These are phyloP conservation scores for Umbelopsis vinacea DNA, from an alignment of 192 early-diverging fungal genomes.

Conservation along the genomic window DNA sequence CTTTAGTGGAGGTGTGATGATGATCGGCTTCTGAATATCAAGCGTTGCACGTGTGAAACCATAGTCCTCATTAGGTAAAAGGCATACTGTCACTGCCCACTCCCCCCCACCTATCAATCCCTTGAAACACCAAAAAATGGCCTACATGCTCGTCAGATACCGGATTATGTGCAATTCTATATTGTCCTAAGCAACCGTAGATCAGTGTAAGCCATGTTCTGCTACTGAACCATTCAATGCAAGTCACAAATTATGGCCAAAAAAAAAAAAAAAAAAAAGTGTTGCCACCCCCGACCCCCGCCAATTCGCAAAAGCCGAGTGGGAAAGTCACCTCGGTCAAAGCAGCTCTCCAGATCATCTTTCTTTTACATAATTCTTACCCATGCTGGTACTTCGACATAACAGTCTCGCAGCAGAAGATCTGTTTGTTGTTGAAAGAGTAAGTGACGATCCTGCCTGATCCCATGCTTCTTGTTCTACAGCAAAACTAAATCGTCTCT, in stretches of 20 bases:
- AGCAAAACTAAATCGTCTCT: not conserved
- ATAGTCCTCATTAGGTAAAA: not conserved
- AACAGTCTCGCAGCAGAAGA: conserved; percentile 58
- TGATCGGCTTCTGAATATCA: not conserved
- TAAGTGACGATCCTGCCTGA: conserved; percentile 32
- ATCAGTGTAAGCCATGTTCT: not conserved
- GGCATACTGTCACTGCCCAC: not conserved
- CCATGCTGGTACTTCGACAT: conserved; percentile 53
- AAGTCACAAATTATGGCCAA: not conserved
- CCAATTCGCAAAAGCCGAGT: not conserved
- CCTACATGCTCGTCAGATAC: not conserved
- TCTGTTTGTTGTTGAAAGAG: conserved; percentile 60
- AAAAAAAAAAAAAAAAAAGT: not conserved
- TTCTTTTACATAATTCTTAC: not conserved
- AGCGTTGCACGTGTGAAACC: not conserved
- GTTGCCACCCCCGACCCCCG: not conserved
- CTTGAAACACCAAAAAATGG: not conserved
- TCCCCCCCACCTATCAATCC: not conserved
- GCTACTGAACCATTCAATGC: not conserved
- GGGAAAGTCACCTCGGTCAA: not conserved
- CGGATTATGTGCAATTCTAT: not conserved
- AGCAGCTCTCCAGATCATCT: not conserved
- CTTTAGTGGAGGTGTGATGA: not conserved
- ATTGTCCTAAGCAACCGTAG: not conserved
- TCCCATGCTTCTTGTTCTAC: not conserved